Conservation (phyloP, 441 rosid species). For the Pelargonium australe region DNA sequence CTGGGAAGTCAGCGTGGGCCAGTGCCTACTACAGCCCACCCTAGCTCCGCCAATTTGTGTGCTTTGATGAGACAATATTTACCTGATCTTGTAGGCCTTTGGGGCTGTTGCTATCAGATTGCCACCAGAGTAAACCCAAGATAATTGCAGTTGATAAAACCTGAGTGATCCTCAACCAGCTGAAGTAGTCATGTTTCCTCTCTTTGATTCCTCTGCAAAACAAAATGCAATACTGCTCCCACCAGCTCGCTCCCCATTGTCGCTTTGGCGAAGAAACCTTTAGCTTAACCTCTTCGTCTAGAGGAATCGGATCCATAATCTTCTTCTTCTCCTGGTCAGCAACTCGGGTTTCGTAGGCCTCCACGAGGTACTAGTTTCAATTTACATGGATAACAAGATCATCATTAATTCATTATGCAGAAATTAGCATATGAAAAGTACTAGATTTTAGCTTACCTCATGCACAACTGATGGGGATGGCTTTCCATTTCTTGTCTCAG, state of each 20-base stretch:
- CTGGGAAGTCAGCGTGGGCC: neutral
- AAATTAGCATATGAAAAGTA: too few species aligned
- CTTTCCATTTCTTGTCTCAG: neutral
- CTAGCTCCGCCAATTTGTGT: too few species aligned
- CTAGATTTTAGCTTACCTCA: too few species aligned
- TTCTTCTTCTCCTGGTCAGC: conserved; percentile 2
- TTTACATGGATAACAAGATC: neutral
- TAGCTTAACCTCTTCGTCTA: conserved; percentile 1
- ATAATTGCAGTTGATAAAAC: conserved; percentile 26
- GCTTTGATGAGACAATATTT: neutral
- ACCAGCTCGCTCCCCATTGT: conserved; percentile 27
- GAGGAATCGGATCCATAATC: neutral
- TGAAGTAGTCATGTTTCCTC: conserved; percentile 31
- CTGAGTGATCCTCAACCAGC: conserved; percentile 26
- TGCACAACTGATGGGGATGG: conserved; percentile 6
- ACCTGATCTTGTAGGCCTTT: conserved; percentile 32
- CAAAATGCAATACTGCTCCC: conserved; percentile 29
- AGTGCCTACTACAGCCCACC: neutral
- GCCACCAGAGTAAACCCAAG: conserved; percentile 32
- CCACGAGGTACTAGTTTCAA: conserved; percentile 19
- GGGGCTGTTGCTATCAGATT: conserved; percentile 24
- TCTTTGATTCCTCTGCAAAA: conserved; percentile 29
- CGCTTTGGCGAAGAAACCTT: neutral
- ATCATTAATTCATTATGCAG: too few species aligned
- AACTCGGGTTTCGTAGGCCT: conserved; percentile 10